Evolutionary conservation across 345 rosid species (phyloP).

Genomic region (Pugionium cornutum): DNA sequence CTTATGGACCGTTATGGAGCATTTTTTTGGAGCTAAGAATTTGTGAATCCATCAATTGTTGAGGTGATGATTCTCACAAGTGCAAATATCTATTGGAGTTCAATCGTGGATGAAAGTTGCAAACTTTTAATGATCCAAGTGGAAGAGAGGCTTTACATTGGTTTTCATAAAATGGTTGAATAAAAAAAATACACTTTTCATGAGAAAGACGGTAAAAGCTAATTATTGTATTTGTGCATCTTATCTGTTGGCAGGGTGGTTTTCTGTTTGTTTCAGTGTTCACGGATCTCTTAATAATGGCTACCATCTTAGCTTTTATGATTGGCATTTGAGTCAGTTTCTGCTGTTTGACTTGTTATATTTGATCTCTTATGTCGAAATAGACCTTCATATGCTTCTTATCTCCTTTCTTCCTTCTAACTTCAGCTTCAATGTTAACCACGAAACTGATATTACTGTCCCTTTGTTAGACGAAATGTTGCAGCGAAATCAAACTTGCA

Average conservation of each 20-base stretch:
- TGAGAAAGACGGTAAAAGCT: no score
- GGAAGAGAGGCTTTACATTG: slow-evolving; percentile 5
- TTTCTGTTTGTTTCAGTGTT: slow-evolving; percentile 4
- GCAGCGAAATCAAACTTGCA: not conserved
- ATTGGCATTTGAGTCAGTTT: slow-evolving; percentile 5
- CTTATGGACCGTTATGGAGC: not conserved
- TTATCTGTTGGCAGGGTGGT: not conserved
- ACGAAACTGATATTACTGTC: not conserved
- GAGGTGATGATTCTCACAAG: not conserved
- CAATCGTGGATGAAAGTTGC: not conserved
- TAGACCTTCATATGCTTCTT: slow-evolving; percentile 9
- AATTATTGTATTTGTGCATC: not conserved
- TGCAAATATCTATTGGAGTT: not conserved
- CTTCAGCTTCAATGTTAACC: slow-evolving; percentile 2
- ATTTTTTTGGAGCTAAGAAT: not conserved
- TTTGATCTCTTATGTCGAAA: not conserved
- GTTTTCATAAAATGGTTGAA: not conserved
- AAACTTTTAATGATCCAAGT: slow-evolving; percentile 11
- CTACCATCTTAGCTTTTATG: not conserved
- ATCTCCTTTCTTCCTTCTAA: not conserved
- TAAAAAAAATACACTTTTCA: not conserved
- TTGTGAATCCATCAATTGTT: not conserved
- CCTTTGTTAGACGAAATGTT: not conserved
- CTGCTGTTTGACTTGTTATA: slow-evolving; percentile 13
- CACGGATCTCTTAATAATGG: slow-evolving; percentile 7